Evolutionary conservation across 768 basidiomycete genomes (phyloP).

Genomic region (Boletus vinaceobasis): DNA sequence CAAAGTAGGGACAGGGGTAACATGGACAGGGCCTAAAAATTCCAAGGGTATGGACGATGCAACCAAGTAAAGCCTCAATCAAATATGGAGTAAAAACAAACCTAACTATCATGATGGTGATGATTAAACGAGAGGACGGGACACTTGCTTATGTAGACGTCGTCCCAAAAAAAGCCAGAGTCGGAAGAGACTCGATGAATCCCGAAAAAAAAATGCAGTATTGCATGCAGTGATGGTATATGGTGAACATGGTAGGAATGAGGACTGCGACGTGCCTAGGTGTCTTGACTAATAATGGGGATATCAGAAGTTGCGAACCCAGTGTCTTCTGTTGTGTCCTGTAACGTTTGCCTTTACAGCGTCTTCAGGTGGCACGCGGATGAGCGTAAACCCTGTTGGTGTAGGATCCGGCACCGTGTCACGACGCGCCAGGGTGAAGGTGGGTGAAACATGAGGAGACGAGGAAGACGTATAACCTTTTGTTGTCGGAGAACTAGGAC

Average conservation of each 20-base stretch:
- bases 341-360: not conserved
- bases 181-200: not conserved
- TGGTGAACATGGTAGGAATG: slow-evolving; percentile 3
- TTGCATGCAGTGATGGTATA: slow-evolving; percentile 3
- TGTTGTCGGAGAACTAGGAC: slow-evolving; percentile 15
- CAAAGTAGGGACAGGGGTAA: slow-evolving; percentile 3
- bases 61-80: slow-evolving; percentile 12
- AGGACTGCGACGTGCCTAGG: not conserved
- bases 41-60: slow-evolving; percentile 11
- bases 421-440: slow-evolving; percentile 53
- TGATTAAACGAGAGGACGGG: slow-evolving; percentile 33
- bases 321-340: slow-evolving; percentile 12
- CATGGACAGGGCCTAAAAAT: not conserved
- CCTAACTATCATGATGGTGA: slow-evolving; percentile 15
- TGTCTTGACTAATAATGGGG: not conserved
- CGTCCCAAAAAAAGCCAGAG: slow-evolving; percentile 13
- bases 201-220: not conserved
- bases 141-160: slow-evolving; percentile 21
- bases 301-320: slow-evolving; percentile 10
- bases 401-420: slow-evolving; percentile 18
- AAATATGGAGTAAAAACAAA: slow-evolving; percentile 26
- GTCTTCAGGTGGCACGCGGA: slow-evolving; percentile 9
- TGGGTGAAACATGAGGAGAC: slow-evolving; percentile 53
- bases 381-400: slow-evolving; percentile 5
- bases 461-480: slow-evolving; percentile 18